Evolutionary conservation across 2,329 filamentous ascomycete species (phyloP), one percentile per base, ranked within the genome.

Genomic region (Ceratocystis cacaofunesta): DNA sequence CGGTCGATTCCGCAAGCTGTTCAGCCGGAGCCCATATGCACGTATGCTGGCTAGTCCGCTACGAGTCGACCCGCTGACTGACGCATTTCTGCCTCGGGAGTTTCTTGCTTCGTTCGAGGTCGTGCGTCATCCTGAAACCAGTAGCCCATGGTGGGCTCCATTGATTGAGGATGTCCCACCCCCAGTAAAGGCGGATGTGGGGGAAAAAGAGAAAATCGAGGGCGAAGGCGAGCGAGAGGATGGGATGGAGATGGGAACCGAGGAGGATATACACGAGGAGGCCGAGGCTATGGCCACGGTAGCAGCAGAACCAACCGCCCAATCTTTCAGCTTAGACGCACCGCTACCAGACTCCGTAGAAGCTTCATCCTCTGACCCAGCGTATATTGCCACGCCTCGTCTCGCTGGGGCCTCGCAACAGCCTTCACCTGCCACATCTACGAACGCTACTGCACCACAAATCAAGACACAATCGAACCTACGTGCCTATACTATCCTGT

Each of bases 11-110:
- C 82, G 86, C 70, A 78, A 76, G 66, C 80, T 82, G 67, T 75
- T 90, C 1, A 76, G 75, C 36, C 78, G 78, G 46, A 91, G 88
- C 69, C 78, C 85, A 1, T 90, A 82, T 69, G 87, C 87, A 2
- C 79, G 79, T 57, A 82, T 84, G 5, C 79, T 91, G 25, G 81
- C 82, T 36, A 81, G 81, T 0, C 82, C 84, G 0, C 66, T 86
- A 25, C 83, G 88, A 64, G 70, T 72, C 66, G 89, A 86, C 70
- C 70, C 73, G 25, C 71, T 80, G 41, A 84, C 84, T 1, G 68
- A 70, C 0, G 71, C 72, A 0, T 70, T 71, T 1, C 73, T 89
- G 5, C 88, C 88, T 1, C 74, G 73, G 15, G 84, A 80, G 70
- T 87, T 90, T 71, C 75, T 89, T 3, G 81, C 87, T 65, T 77